Evolutionary conservation across 2,329 filamentous ascomycete species (phyloP), one percentile per base, ranked within the genome.

Genomic region (Fusarium acutatum): DNA sequence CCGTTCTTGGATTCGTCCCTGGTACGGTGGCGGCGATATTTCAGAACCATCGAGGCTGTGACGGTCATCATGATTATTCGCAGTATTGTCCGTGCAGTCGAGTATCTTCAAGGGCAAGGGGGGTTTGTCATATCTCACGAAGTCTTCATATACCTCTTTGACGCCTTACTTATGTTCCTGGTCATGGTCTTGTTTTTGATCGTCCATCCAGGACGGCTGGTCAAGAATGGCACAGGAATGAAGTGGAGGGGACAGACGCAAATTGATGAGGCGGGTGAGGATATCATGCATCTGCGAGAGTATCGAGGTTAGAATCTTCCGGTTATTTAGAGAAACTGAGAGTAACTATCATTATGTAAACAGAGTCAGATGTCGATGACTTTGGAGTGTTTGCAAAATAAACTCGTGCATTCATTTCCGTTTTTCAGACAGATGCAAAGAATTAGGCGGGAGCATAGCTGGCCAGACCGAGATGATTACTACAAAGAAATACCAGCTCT

Each of bases 51-150:
- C 1, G 82, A 83, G 46, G 47, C 69, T 6, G 78, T 78, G 6
- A 83, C 81, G 46, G 52, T 70, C 0, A 72, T 87, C 12, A 87
- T 88, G 60, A 79, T 86, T 24, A 75, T 87, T 10, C 79, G 86
- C 46, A 85, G 83, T 54, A 69, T 86, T 26, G 86, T 87, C 58
- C 81, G 86, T 12, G 82, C 86, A 4, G 68, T 87, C 9, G 87
- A 88, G 74, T 88, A 88, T 64, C 66, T 82, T 1, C 80, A 84
- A 67, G 85, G 85, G 4, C 80, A 83, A 13, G 75, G 62, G 1
- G 85, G 84, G 0, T 84, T 82, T 14, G 71, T 86, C 0, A 80
- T 86, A 47, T 80, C 78, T 4, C 81, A 84, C 40, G 84, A 86
- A 70, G 72, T 77, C 2, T 84, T 80, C 40, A 74, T 86, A 1